Conservation (phyloP, 768 basidiomycete species). For the Suillus paluster region DNA sequence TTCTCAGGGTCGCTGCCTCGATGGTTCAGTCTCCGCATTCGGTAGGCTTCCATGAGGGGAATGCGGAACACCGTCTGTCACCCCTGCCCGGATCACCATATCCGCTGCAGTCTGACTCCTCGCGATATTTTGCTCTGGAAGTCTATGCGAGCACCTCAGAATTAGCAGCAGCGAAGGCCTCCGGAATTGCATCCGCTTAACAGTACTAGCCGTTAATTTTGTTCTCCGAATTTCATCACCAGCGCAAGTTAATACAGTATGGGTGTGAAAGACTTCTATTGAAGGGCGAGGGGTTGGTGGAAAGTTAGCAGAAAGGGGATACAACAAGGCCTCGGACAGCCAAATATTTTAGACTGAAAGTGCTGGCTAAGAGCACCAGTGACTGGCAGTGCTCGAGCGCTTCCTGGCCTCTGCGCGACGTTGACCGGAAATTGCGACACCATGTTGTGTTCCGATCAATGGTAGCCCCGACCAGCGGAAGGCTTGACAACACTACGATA, state of each 20-base stretch:
- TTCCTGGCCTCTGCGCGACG: not conserved
- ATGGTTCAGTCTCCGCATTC: conserved; percentile 5
- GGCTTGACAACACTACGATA: not conserved
- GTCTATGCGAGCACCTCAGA: not conserved
- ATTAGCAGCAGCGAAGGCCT: not conserved
- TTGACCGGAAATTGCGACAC: not conserved
- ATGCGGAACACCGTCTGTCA: conserved; percentile 5
- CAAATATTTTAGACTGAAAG: not conserved
- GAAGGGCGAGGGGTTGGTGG: not conserved
- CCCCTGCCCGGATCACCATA: not conserved
- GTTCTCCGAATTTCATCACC: not conserved
- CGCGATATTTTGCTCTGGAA: not conserved
- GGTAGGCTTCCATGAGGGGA: not conserved
- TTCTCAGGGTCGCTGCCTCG: not conserved
- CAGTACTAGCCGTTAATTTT: not conserved
- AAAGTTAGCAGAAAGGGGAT: not conserved
- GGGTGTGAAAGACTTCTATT: not conserved
- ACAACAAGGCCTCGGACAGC: not conserved
- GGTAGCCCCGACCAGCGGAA: not conserved
- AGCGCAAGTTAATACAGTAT: not conserved
- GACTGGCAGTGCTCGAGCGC: not conserved
- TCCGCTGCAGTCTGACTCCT: not conserved
- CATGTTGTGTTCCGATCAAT: not conserved
- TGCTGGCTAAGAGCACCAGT: not conserved
- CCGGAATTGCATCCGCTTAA: not conserved